Percentiles rank a stretch among this genome's conserved stretches.
phyloP scores from a whole-genome alignment of 345 rosid genomes.

The Acer campestre region DNA sequence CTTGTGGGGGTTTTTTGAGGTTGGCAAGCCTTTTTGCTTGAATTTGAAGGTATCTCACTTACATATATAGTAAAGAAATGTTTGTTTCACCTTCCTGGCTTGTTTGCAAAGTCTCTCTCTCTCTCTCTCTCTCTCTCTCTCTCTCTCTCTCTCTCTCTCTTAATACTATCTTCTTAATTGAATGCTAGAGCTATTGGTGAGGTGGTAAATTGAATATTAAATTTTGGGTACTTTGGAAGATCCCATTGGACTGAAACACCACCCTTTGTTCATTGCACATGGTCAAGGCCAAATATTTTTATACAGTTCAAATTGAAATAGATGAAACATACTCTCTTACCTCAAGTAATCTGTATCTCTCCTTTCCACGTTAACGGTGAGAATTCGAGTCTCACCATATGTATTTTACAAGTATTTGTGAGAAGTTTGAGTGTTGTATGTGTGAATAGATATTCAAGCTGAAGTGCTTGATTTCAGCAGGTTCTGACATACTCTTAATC shows the following conservation, averaged over 20 bases:
- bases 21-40: conserved; percentile 51
- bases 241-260: not conserved
- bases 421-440: too few species aligned
- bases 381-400: too few species aligned
- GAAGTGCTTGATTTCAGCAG: too few species aligned
- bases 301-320: too few species aligned
- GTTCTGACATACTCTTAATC: too few species aligned
- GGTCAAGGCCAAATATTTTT: too few species aligned
- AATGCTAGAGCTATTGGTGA: not conserved
- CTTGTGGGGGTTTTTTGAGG: conserved; percentile 23
- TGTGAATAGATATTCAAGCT: too few species aligned
- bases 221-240: not conserved
- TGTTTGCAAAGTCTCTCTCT: conserved; percentile 33
- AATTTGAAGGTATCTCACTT: conserved; percentile 36
- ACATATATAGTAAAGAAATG: conserved; percentile 25
- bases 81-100: conserved; percentile 55
- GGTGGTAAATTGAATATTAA: not conserved
- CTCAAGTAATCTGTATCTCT: too few species aligned
- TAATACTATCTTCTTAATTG: not conserved
- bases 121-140: not conserved
- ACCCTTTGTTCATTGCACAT: too few species aligned
- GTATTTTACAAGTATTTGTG: too few species aligned
- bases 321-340: too few species aligned
- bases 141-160: not conserved
- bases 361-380: too few species aligned